Conservation (phyloP, 2,329 filamentous ascomycete genomes). For the Colletotrichum nymphaeae region DNA sequence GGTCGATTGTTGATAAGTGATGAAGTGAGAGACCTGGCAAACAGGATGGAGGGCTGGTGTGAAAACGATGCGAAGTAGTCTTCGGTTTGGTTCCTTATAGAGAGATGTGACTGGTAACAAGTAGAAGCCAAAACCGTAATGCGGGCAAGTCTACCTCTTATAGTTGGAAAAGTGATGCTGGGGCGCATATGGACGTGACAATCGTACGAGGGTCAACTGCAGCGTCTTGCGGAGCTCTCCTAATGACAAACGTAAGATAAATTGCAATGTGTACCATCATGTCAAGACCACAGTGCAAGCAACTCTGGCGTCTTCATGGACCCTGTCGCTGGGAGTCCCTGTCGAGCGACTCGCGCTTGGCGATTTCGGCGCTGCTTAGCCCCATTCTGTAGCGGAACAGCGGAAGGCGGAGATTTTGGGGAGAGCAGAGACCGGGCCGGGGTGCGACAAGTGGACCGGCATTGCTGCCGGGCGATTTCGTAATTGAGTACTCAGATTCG, state of each 20-base stretch:
- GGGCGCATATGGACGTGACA: neutral
- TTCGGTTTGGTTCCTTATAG: neutral
- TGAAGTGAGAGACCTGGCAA: conserved; percentile 4
- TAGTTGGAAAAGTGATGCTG: neutral
- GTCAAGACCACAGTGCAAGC: neutral
- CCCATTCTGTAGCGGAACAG: conserved; percentile 12
- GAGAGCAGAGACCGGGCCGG: neutral
- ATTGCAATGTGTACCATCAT: neutral
- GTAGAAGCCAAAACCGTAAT: neutral
- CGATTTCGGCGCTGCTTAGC: conserved; percentile 1
- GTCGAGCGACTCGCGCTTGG: neutral
- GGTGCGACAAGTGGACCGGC: neutral
- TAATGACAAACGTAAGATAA: neutral
- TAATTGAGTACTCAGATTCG: too few relatives aligned
- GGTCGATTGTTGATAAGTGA: conserved; percentile 1
- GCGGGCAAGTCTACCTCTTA: neutral
- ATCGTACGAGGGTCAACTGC: neutral
- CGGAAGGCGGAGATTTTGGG: neutral
- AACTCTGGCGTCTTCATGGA: neutral
- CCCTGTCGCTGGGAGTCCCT: conserved; percentile 2
- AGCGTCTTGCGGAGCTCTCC: neutral
- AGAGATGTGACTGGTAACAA: neutral
- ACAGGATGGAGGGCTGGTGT: neutral
- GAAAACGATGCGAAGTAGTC: neutral
- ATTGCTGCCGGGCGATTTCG: neutral